Evolutionary conservation across 2,329 filamentous ascomycete species (phyloP).

Genomic region (Blastomyces silverae): DNA sequence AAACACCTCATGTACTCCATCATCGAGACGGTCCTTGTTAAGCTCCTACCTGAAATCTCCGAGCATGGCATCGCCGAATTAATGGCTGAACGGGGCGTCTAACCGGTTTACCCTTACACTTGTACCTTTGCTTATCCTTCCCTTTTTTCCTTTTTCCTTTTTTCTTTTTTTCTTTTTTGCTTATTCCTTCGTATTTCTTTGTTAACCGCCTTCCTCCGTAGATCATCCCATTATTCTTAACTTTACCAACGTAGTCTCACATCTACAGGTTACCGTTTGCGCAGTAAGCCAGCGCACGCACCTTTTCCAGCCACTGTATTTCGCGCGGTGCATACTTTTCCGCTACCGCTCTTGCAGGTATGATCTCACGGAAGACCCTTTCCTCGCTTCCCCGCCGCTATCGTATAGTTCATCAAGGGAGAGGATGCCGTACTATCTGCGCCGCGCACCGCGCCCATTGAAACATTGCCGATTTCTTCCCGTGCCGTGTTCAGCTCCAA

Average conservation of each 20-base stretch:
- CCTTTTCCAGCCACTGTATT: neutral
- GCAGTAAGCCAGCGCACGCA: neutral
- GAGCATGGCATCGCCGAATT: constrained; percentile 65
- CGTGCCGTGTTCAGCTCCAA: too few species aligned
- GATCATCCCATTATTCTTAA: constrained; percentile 13
- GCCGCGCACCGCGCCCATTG: neutral
- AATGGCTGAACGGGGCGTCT: constrained; percentile 60
- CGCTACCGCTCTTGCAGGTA: neutral
- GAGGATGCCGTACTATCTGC: neutral
- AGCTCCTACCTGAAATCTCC: constrained; percentile 74
- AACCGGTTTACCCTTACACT: neutral
- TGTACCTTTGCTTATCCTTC: neutral
- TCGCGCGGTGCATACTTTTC: neutral
- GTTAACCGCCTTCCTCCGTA: neutral
- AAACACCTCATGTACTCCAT: constrained; percentile 81
- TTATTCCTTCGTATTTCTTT: constrained; percentile 12
- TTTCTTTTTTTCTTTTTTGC: neutral
- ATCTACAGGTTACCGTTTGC: neutral
- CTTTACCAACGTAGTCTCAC: constrained; percentile 5
- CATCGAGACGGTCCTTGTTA: constrained; percentile 73
- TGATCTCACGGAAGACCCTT: neutral
- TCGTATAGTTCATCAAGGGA: neutral
- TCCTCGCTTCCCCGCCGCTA: neutral
- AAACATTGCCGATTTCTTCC: neutral
- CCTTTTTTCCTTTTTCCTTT: neutral